A percentile compares a stretch with the other conserved stretches of the same genome.
Evolutionary conservation across 1,284 basidiomycete species (phyloP).

Genomic region (Malassezia psittaci): DNA sequence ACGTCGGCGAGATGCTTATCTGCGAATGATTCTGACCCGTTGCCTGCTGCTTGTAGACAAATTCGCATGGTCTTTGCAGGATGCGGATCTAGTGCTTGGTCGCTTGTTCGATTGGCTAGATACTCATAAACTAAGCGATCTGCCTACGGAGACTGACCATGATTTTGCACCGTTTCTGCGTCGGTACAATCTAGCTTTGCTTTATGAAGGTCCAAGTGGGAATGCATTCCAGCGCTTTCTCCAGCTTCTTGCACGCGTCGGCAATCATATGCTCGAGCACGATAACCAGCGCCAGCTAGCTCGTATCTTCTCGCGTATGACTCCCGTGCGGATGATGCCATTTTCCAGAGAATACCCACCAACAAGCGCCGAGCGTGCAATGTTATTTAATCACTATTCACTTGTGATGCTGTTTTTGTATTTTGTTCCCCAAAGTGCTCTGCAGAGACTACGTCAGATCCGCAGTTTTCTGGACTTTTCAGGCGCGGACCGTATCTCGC

Average conservation of each 20-base stretch:
- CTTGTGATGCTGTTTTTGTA: constrained; percentile 67
- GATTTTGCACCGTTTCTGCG: constrained; percentile 72
- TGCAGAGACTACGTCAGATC: constrained; percentile 57
- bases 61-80: constrained; percentile 64
- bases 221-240: constrained; percentile 70
- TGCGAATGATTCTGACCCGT: constrained; percentile 62
- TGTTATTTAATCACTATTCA: constrained; percentile 75
- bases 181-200: constrained; percentile 47
- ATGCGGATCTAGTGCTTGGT: constrained; percentile 56
- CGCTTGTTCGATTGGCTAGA: constrained; percentile 68
- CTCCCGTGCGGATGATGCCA: constrained; percentile 62
- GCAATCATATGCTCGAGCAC: constrained; percentile 18
- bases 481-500: constrained; percentile 60
- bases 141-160: constrained; percentile 59
- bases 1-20: constrained; percentile 63
- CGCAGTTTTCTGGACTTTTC: constrained; percentile 61
- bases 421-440: constrained; percentile 58
- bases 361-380: constrained; percentile 61
- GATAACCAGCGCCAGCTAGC: background rate
- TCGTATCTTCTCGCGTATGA: constrained; percentile 61
- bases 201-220: constrained; percentile 8
- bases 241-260: constrained; percentile 62
- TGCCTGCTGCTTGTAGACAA: constrained; percentile 61
- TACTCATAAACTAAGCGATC: constrained; percentile 66
- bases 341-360: constrained; percentile 31